Conservation (phyloP, 1,284 basidiomycete genomes). For the Microbotryomycetes sp. region DNA sequence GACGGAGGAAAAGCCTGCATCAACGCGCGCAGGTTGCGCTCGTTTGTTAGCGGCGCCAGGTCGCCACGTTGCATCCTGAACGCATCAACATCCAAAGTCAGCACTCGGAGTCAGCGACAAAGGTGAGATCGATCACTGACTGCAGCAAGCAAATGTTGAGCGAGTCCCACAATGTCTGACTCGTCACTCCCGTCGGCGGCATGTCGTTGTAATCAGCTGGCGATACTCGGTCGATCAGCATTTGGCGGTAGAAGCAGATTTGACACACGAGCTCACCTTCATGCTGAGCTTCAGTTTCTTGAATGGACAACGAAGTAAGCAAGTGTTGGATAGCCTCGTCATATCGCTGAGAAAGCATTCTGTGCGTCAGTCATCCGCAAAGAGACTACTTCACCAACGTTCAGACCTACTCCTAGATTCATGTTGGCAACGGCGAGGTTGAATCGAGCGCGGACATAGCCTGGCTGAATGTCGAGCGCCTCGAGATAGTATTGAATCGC, state of each 20-base stretch:
- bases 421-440: conserved; percentile 87
- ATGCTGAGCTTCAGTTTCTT: conserved; percentile 52
- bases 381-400: conserved; percentile 1
- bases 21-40: conserved; percentile 12
- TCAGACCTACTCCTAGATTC: conserved; percentile 61
- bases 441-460: conserved; percentile 88
- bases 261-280: conserved; percentile 31
- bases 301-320: conserved; percentile 72
- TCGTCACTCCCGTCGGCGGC: conserved; percentile 60
- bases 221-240: neutral
- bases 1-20: conserved; percentile 1
- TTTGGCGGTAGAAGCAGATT: conserved; percentile 15
- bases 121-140: conserved; percentile 2
- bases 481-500: conserved; percentile 84
- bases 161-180: conserved; percentile 72
- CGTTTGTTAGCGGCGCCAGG: conserved; percentile 8
- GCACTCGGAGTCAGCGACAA: no score
- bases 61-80: conserved; percentile 28
- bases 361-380: no score
- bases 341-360: conserved; percentile 53
- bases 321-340: conserved; percentile 76
- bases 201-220: conserved; percentile 19
- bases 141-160: conserved; percentile 41
- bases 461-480: conserved; percentile 82
- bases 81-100: neutral